Percentiles rank a stretch among this genome's conserved stretches.
These are phyloP conservation scores for Bertia moriformis DNA, from an alignment of 2,329 filamentous ascomycete genomes.

Conservation along the genomic window DNA sequence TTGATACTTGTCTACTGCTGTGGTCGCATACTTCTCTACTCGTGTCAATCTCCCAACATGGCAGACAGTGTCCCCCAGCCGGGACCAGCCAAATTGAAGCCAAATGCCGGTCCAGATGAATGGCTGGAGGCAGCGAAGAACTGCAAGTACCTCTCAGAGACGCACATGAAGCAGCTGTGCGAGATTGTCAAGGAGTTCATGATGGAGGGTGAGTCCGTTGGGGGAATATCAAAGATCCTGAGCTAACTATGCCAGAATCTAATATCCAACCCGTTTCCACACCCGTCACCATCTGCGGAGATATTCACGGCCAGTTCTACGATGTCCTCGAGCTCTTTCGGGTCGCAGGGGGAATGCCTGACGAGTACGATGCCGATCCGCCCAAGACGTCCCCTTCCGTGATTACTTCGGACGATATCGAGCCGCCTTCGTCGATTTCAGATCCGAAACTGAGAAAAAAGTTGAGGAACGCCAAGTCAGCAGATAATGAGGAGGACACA, in stretches of 20 bases:
- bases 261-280: slow-evolving; percentile 98
- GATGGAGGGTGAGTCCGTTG: slow-evolving; percentile 68
- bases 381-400: slow-evolving; percentile 57
- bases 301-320: slow-evolving; percentile 98
- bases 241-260: slow-evolving; percentile 47
- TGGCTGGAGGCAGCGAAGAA: slow-evolving; percentile 95
- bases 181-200: slow-evolving; percentile 97
- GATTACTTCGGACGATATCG: slow-evolving; percentile 81
- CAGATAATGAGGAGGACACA: slow-evolving; percentile 29
- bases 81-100: slow-evolving; percentile 71
- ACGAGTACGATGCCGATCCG: slow-evolving; percentile 56
- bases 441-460: slow-evolving; percentile 78
- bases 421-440: slow-evolving; percentile 77
- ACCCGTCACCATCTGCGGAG: slow-evolving; percentile 90
- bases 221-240: slow-evolving; percentile 2
- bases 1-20: background rate
- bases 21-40: background rate
- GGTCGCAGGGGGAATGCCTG: slow-evolving; percentile 91
- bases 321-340: slow-evolving; percentile 93
- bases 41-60: background rate
- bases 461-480: slow-evolving; percentile 50
- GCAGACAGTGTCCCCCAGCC: slow-evolving; percentile 57
- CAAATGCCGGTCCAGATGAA: slow-evolving; percentile 78
- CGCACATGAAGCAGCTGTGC: slow-evolving; percentile 96
- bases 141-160: slow-evolving; percentile 90